Base-by-base conservation (phyloP, 139 green algal species). In the Auxenochlorella protothecoides region DNA sequence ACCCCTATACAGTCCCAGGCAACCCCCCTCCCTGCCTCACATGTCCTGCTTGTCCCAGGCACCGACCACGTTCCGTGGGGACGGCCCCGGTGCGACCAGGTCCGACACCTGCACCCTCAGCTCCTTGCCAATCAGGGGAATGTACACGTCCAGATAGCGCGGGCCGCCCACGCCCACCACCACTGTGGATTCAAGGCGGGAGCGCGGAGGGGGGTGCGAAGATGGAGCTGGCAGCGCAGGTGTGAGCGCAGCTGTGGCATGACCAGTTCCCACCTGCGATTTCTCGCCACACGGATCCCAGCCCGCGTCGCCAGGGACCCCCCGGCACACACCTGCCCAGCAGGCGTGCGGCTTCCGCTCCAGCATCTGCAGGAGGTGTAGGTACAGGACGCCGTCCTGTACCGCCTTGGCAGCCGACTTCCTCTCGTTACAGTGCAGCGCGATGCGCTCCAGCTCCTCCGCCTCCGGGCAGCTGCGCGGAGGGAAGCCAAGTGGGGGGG, bases 361-460 rank as follows among this genome's bases (percentile, higher is more conserved):
- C 70, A 98, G 83, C 80, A 96, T 75, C 53, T 88, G 77, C 13
- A 80, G 88, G 51, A 97, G 79, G 77, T 91, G 96, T 53, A 97
- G 71, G 57, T 79, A 80, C 16, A 87, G 66, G 54, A 71, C 82
- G 53, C 74, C 85, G 57, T 98, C 80, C 79, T 85, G 79, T 16
- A 78, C 76, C 12, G 55, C 63, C 71, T 85, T 85, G 59, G 81
- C 85, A 3, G 83, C 81, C 6, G 77, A n/a, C 76, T 93, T 93
- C 51, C 80, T 78, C 61, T 94, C 83, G 71, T 97, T 97, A 80
- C 85, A 90, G 74, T 96, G 88, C 6, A 80, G 62, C 3, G 90
- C 81, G 11, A 93, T 75, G 10, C 71, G 68, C 5, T 55, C 72
- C 7, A 90, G 70, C 63, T 67, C 59, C 3, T 76, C 57, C 0